Evolutionary conservation across 371 early-diverging fungal genomes (phyloP).

Genomic region (Mortierella sp.): DNA sequence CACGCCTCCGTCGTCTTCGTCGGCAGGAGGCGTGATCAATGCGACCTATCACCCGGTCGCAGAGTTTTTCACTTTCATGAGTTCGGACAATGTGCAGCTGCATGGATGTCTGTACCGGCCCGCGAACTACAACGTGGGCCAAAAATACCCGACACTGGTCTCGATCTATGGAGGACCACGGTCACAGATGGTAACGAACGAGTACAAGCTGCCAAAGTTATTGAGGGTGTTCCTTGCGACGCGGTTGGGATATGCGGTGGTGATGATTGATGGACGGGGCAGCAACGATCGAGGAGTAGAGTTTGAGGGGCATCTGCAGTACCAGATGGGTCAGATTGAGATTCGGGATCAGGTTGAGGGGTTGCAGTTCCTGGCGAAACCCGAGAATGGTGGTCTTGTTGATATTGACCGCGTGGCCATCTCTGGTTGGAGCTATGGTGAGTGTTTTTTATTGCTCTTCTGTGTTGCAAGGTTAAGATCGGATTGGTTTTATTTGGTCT

Average conservation of each 20-base stretch:
- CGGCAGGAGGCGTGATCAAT: constrained; percentile 26
- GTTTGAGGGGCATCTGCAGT: constrained; percentile 74
- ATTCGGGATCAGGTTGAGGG: constrained; percentile 81
- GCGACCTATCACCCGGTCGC: constrained; percentile 45
- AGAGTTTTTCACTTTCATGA: constrained; percentile 53
- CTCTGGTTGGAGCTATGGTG: constrained; percentile 80
- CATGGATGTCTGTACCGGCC: constrained; percentile 80
- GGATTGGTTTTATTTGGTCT: neutral
- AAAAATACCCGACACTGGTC: constrained; percentile 69
- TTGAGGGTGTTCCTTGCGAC: constrained; percentile 74
- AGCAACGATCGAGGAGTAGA: constrained; percentile 76
- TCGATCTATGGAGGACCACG: constrained; percentile 78
- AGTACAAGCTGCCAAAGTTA: constrained; percentile 76
- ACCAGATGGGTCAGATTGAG: constrained; percentile 74
- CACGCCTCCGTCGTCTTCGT: constrained; percentile 12
- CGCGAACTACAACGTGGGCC: constrained; percentile 61
- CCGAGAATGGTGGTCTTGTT: constrained; percentile 67
- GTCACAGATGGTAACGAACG: constrained; percentile 79
- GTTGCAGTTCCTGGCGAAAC: constrained; percentile 64
- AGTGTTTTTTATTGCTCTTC: neutral
- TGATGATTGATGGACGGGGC: constrained; percentile 84
- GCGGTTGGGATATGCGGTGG: constrained; percentile 77
- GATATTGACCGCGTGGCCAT: constrained; percentile 76
- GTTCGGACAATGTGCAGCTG: constrained; percentile 58
- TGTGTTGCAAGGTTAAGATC: neutral